These are phyloP conservation scores for Emericellopsis cladophorae DNA, from an alignment of 2,329 filamentous ascomycete genomes.

Conservation along the genomic window DNA sequence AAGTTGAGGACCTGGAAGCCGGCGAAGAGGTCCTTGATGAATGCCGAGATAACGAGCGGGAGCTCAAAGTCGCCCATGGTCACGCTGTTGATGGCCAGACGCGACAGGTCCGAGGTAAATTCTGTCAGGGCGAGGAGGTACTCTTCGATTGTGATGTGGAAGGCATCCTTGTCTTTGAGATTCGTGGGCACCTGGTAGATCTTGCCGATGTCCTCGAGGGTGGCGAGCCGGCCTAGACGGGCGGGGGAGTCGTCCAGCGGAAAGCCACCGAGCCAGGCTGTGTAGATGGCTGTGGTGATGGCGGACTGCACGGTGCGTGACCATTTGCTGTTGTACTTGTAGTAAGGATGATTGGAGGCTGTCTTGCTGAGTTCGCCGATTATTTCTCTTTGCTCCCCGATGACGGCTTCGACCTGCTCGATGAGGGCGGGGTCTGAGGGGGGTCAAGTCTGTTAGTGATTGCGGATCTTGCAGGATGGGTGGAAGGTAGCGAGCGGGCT, in stretches of 20 bases:
- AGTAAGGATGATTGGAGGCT: conserved; percentile 84
- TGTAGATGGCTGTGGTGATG: conserved; percentile 43
- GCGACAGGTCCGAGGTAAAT: conserved; percentile 80
- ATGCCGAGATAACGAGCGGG: conserved; percentile 77
- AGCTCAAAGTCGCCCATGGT: conserved; percentile 79
- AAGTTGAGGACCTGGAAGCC: conserved; percentile 96
- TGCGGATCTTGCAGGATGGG: background rate
- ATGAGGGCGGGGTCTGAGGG: conserved; percentile 33
- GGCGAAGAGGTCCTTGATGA: conserved; percentile 89
- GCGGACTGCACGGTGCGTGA: conserved; percentile 71
- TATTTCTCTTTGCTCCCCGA: conserved; percentile 59
- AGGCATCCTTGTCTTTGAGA: conserved; percentile 76
- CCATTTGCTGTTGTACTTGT: conserved; percentile 94
- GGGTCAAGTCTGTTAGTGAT: conserved; percentile 2
- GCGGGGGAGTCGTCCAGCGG: conserved; percentile 26
- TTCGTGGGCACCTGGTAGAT: conserved; percentile 81
- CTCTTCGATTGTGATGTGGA: conserved; percentile 95
- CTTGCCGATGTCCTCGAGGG: conserved; percentile 75
- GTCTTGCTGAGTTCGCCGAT: conserved; percentile 57
- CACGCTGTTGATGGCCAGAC: conserved; percentile 87
- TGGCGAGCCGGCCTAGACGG: conserved; percentile 56
- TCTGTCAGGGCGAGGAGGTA: conserved; percentile 83
- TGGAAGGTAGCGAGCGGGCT: background rate
- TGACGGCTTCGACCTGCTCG: conserved; percentile 54
- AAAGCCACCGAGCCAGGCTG: conserved; percentile 71